Evolutionary conservation across 768 basidiomycete species (phyloP).

Genomic region (Suillus subluteus): DNA sequence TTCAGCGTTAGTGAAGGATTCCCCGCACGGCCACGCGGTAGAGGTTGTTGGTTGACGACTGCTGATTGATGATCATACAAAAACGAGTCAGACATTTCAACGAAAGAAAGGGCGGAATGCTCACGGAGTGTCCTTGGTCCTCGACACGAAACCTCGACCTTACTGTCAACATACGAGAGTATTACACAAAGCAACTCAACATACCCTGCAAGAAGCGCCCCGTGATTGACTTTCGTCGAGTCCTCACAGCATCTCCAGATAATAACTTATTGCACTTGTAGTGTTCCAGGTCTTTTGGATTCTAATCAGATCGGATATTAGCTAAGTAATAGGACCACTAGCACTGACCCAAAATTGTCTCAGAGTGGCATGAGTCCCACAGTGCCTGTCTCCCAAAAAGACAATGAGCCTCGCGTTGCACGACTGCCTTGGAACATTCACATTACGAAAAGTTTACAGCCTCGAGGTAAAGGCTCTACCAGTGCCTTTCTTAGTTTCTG

Average conservation of each 20-base stretch:
- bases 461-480: constrained; percentile 30
- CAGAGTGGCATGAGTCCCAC: constrained; percentile 34
- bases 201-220: not conserved
- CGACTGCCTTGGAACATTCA: not conserved
- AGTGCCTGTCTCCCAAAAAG: constrained; percentile 23
- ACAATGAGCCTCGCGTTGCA: not conserved
- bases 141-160: not conserved
- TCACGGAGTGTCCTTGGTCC: not conserved
- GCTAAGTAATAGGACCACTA: not conserved
- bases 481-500: constrained; percentile 29
- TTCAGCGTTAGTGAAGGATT: constrained; percentile 4
- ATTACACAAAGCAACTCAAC: not conserved
- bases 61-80: not conserved
- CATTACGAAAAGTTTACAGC: constrained; percentile 32
- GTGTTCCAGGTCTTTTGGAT: constrained; percentile 30
- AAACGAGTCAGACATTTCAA: not conserved
- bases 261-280: constrained; percentile 26
- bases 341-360: constrained; percentile 30
- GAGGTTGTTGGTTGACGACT: not conserved
- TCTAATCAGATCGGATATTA: not conserved
- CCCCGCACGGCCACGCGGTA: constrained; percentile 1
- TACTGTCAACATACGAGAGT: not conserved
- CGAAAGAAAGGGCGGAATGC: not conserved
- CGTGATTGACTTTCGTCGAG: not conserved
- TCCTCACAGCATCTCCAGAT: not conserved